Base-by-base conservation (phyloP, 108 stramenopile species). In the Cylindrotheca closterium region DNA sequence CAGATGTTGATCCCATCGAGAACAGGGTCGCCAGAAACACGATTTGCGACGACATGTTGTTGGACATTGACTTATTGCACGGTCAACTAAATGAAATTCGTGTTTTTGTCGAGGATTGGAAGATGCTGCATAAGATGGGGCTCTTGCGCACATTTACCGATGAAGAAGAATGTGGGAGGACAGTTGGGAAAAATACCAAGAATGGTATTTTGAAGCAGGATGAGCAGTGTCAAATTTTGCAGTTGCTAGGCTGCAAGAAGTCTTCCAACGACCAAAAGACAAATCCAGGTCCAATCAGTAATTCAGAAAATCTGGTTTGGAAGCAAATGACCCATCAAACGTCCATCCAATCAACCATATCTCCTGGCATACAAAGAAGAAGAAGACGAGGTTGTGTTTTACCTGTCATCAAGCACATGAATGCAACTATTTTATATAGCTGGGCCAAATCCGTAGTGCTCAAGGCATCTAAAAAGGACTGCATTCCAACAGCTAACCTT, bases 161-260 rank as follows among this genome's bases (percentile, higher is more conserved):
- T 21, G 92, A 93, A 77, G 79, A 85, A 65, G 92, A 93, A 67
- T 93, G 92, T 72, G 92, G 89, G 29, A 65, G 60, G 12, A 75
- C 84, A 37, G 77, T 77, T 15, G 92, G 89, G 10, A 52, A 78
- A 37, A 67, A 71, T 18, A 32, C 54, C 1, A 67, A 60, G 4
- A 53, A 46, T 58, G 70, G 79, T 28, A 28, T 88, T 25, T 75
- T 93, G 18, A 78, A 70, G 51, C 72, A 76, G 12, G 81, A 86
- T 7, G 87, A 90, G 48, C 74, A 83, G 24, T 65, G 64, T 23
- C 51, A 60, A 22, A 69, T 93, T 7, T 55, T 93, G 10, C 50
- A 53, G 33, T 67, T 77, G 27, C 57, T 90, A n/a, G 85, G 88
- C 0, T 51, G 52, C 2, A 59, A 58, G 29, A 28, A 48, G 12